A percentile compares a stretch with the other conserved stretches of the same genome.
Evolutionary conservation across 768 basidiomycete genomes (phyloP).

Genomic region (Russula ochroleuca): DNA sequence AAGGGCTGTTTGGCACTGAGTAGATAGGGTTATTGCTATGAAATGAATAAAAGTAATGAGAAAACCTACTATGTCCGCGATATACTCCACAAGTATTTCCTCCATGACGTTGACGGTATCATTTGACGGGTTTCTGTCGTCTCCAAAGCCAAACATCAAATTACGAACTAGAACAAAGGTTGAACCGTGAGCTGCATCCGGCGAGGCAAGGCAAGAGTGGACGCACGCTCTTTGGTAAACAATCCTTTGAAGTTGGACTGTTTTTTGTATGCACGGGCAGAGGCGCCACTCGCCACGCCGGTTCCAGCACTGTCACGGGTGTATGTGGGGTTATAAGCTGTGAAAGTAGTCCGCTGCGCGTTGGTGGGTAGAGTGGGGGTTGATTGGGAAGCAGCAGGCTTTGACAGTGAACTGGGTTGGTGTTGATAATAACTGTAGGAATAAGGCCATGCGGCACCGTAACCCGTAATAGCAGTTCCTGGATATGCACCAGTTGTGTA

Average conservation of each 20-base stretch:
- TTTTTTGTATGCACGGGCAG: conserved; percentile 51
- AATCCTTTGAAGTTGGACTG: conserved; percentile 68
- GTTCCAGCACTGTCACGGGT: conserved; percentile 46
- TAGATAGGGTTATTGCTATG: background rate
- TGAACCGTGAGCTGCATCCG: background rate
- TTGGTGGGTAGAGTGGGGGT: conserved; percentile 26
- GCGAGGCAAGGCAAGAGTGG: too few species aligned
- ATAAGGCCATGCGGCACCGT: conserved; percentile 61
- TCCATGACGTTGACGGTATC: conserved; percentile 92
- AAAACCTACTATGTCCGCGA: conserved; percentile 76
- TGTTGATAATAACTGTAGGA: conserved; percentile 52
- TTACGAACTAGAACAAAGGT: conserved; percentile 54
- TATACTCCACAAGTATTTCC: conserved; percentile 87
- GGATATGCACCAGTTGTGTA: conserved; percentile 49
- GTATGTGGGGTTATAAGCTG: conserved; percentile 43
- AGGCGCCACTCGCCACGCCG: conserved; percentile 38
- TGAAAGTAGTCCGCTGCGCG: conserved; percentile 29
- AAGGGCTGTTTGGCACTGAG: conserved; percentile 73
- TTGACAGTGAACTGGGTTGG: conserved; percentile 23
- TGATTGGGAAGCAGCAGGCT: conserved; percentile 30
- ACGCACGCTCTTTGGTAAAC: conserved; percentile 77
- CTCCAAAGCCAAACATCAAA: conserved; percentile 92
- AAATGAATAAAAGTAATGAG: conserved; percentile 17
- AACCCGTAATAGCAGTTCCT: conserved; percentile 62
- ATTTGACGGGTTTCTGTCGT: conserved; percentile 80